These are phyloP conservation scores for Erucastrum elatum DNA, from an alignment of 345 rosid species.

Conservation along the genomic window DNA sequence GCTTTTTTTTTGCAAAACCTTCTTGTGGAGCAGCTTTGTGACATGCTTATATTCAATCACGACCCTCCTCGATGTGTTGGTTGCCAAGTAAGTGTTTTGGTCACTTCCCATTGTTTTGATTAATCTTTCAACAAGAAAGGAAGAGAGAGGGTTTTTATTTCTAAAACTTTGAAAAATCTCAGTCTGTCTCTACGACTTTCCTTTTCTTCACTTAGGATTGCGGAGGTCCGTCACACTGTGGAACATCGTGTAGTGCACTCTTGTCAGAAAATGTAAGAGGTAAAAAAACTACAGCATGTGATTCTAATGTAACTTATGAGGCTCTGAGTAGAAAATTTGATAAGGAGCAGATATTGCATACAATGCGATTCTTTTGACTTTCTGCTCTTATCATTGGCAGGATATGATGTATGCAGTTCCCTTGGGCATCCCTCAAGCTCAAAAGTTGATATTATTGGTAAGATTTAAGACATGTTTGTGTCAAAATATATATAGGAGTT, in stretches of 20 bases:
- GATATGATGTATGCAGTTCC: conserved; percentile 79
- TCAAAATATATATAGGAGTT: background rate
- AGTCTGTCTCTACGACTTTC: conserved; percentile 7
- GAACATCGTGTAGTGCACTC: conserved; percentile 81
- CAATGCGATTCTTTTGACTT: conserved; percentile 4
- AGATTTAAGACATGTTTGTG: background rate
- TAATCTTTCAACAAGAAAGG: conserved; percentile 3
- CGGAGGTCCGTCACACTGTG: conserved; percentile 80
- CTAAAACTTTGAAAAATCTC: background rate
- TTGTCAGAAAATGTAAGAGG: conserved; percentile 61
- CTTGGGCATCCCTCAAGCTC: conserved; percentile 64
- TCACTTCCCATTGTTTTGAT: conserved; percentile 21
- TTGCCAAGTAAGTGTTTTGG: conserved; percentile 61
- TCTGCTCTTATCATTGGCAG: conserved; percentile 46
- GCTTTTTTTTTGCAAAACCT: no score
- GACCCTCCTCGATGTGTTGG: conserved; percentile 78
- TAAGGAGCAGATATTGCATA: background rate
- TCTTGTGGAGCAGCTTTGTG: conserved; percentile 77
- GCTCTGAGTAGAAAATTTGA: background rate
- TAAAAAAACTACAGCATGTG: conserved; percentile 27
- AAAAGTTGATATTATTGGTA: conserved; percentile 54
- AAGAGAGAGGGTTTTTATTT: no score
- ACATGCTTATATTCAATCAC: conserved; percentile 85
- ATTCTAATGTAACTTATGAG: background rate
- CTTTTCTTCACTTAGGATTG: conserved; percentile 58